These are phyloP conservation scores for Garcia nutans DNA, from an alignment of 345 rosid species.

Conservation along the genomic window DNA sequence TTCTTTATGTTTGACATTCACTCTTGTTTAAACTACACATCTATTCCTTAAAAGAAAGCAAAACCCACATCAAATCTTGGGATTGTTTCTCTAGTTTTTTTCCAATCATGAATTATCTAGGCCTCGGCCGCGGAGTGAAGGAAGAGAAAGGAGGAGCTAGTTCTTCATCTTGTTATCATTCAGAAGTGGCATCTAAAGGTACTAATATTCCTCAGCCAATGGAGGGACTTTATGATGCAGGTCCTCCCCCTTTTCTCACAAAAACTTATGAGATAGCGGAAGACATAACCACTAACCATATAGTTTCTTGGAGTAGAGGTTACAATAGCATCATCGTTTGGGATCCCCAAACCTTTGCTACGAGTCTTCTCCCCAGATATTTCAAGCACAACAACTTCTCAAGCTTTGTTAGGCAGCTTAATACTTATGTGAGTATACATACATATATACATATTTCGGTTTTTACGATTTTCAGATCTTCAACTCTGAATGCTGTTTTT, in stretches of 20 bases:
- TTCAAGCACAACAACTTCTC: conserved; percentile 40
- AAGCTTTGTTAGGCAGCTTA: conserved; percentile 41
- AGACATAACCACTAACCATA: conserved; percentile 53
- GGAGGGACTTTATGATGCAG: conserved; percentile 57
- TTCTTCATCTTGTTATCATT: not conserved
- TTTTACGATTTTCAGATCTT: not conserved
- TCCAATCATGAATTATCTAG: conserved; percentile 10
- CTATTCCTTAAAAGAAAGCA: not conserved
- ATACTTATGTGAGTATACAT: conserved; percentile 33
- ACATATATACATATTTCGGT: not conserved
- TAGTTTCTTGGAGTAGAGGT: conserved; percentile 70
- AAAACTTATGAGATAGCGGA: conserved; percentile 71
- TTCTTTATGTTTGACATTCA: not conserved
- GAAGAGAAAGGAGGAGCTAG: conserved; percentile 15
- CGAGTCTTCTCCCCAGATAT: conserved; percentile 30
- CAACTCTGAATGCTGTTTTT: not conserved
- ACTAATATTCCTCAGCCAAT: conserved; percentile 43
- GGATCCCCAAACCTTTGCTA: conserved; percentile 53
- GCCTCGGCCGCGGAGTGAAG: not conserved
- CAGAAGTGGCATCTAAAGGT: conserved; percentile 1
- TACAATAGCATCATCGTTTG: conserved; percentile 67
- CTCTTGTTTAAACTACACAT: not conserved
- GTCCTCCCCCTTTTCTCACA: conserved; percentile 74
- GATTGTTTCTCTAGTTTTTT: not conserved
- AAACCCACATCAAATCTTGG: conserved; percentile 9